Base-by-base conservation (phyloP, 164 flowering plant species). In the Saururus chinensis region DNA sequence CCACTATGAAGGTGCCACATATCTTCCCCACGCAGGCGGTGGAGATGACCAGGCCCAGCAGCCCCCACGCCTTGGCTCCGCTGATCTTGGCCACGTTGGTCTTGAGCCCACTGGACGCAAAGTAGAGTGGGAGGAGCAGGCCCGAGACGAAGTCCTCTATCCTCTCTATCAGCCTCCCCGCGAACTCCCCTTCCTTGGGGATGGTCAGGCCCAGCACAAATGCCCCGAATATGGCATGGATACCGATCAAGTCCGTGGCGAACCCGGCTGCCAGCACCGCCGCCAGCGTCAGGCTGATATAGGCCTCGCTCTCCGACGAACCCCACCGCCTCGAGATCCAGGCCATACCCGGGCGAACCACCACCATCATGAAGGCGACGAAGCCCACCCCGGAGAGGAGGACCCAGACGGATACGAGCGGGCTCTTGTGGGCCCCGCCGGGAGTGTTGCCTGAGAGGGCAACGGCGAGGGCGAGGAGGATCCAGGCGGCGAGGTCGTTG, bases 11-110 rank as follows among this genome's bases (percentile, higher is more conserved):
- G 2, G 90, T 85, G 21, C 87, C 90, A 4, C 72, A 0, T 19
- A 85, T 81, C 74, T 85, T 85, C 26, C 90, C 90, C 0, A 66
- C 72, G 56, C 85, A 82, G 1, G 79, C 82, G 10, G 71, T 64
- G 14, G 60, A 9, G 13, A 79, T 70, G 1, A 80, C 78, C 41
- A 80, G 68, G 40, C 14, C 79, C 53, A 80, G 64, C 55, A 77
- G 52, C 26, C 78, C 84, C 84, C 84, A 80, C 25, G 81, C 60
- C 60, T 66, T 51, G 13, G 20, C 68, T 16, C 84, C 84, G 2
- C 64, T 54, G 16, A 80, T 75, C 40, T 59, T 69, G 1, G 75
- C 59, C 16, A 77, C 76, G 61, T 80, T 60, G 21, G 84, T 80
- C 62, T 80, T 77, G 26, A 80, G 30, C 19, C 84, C 84, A 60